Percentiles rank a stretch among this genome's conserved stretches.
Evolutionary conservation across 352 stramenopile species (phyloP).

Genomic region (Globisporangium splendens): DNA sequence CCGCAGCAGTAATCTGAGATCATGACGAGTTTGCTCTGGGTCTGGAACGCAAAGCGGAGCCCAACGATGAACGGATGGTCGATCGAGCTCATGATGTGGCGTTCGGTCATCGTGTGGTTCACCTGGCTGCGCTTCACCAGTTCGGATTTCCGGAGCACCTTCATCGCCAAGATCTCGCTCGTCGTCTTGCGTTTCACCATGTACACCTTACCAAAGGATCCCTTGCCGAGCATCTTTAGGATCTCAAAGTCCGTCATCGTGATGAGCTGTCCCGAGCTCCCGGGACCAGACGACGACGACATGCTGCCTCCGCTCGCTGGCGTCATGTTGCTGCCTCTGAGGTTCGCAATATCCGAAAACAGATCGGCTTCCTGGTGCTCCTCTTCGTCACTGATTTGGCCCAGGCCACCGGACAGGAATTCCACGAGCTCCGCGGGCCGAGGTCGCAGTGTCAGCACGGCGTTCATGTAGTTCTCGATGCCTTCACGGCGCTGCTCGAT

Average conservation of each 20-base stretch:
- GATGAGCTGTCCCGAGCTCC: conserved; percentile 30
- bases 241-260: conserved; percentile 93
- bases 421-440: conserved; percentile 62
- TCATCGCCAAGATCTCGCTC: conserved; percentile 83
- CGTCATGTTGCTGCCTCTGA: conserved; percentile 11
- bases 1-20: conserved; percentile 89
- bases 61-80: conserved; percentile 97
- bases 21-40: conserved; percentile 89
- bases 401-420: conserved; percentile 52
- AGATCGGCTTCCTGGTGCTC: conserved; percentile 46
- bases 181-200: conserved; percentile 88
- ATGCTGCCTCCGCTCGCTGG: not conserved
- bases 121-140: conserved; percentile 88
- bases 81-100: conserved; percentile 86
- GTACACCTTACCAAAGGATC: conserved; percentile 97
- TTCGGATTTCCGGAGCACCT: conserved; percentile 84
- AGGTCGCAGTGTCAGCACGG: conserved; percentile 64
- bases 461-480: conserved; percentile 84
- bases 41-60: conserved; percentile 92
- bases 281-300: not conserved
- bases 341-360: conserved; percentile 30
- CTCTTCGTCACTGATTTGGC: conserved; percentile 48
- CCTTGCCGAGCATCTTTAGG: conserved; percentile 97
- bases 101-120: conserved; percentile 87
- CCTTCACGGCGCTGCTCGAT: conserved; percentile 81